phyloP scores from a whole-genome alignment of 805 yeast species.

The Cyberlindnera euphorbiiphila region DNA sequence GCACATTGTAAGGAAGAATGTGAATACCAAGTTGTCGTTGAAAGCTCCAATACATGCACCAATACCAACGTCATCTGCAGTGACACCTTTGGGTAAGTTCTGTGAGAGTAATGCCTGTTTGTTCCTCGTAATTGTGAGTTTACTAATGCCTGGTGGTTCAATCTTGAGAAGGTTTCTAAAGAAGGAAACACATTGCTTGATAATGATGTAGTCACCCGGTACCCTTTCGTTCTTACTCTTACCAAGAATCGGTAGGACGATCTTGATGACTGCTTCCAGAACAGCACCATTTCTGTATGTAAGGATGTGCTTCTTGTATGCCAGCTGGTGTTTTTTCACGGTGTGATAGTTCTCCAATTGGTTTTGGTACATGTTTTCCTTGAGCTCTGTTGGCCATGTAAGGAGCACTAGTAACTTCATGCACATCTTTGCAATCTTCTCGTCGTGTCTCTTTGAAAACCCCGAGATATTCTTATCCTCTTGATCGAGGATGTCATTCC shows the following conservation, averaged over 20 bases:
- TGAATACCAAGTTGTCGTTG: slow-evolving; percentile 67
- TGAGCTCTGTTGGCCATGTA: slow-evolving; percentile 81
- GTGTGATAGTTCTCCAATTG: slow-evolving; percentile 56
- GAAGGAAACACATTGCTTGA: slow-evolving; percentile 68
- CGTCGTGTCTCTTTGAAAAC: slow-evolving; percentile 37
- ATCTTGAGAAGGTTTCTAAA: slow-evolving; percentile 76
- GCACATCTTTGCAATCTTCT: slow-evolving; percentile 64
- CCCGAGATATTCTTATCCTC: slow-evolving; percentile 25
- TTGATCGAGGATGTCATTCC: slow-evolving; percentile 47
- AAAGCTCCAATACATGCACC: slow-evolving; percentile 55
- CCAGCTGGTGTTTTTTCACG: slow-evolving; percentile 60
- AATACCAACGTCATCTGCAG: slow-evolving; percentile 63
- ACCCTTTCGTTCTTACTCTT: slow-evolving; percentile 53
- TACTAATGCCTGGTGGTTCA: slow-evolving; percentile 59
- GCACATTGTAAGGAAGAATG: slow-evolving; percentile 65
- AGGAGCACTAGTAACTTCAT: slow-evolving; percentile 78
- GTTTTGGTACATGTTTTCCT: slow-evolving; percentile 43
- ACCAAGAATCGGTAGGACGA: slow-evolving; percentile 60
- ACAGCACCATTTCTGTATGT: slow-evolving; percentile 55
- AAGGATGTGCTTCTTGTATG: slow-evolving; percentile 68
- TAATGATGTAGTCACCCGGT: slow-evolving; percentile 64
- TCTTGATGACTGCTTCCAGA: slow-evolving; percentile 62
- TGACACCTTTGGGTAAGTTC: slow-evolving; percentile 54
- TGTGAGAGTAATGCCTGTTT: slow-evolving; percentile 28
- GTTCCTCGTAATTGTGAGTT: slow-evolving; percentile 38